Evolutionary conservation across 1,284 basidiomycete species (phyloP).

Genomic region (Schizophyllum amplum): DNA sequence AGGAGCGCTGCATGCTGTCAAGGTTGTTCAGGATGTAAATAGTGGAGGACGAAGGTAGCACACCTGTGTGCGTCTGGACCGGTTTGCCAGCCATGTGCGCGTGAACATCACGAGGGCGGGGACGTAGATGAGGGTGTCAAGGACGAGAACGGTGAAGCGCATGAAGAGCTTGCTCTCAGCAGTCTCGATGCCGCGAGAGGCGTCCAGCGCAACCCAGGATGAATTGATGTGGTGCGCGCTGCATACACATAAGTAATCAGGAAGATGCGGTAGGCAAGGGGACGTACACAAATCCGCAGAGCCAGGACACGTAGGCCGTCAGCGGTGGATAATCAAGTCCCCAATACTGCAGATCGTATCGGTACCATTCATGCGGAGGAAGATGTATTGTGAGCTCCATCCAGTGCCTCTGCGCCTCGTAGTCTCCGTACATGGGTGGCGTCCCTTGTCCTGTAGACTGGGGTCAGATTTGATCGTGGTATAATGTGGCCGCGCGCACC

Average conservation of each 20-base stretch:
- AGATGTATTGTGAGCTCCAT: slow-evolving; percentile 82
- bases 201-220: slow-evolving; percentile 66
- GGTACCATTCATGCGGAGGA: slow-evolving; percentile 75
- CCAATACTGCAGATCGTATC: slow-evolving; percentile 84
- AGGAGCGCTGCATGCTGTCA: slow-evolving; percentile 61
- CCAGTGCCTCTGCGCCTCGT: slow-evolving; percentile 93
- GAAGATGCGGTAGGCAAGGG: neutral
- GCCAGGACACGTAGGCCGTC: slow-evolving; percentile 81
- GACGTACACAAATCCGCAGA: slow-evolving; percentile 63
- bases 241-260: neutral
- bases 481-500: slow-evolving; percentile 38
- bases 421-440: slow-evolving; percentile 86
- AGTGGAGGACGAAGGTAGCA: slow-evolving; percentile 6
- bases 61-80: slow-evolving; percentile 70
- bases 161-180: slow-evolving; percentile 67
- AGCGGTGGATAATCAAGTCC: slow-evolving; percentile 89
- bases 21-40: slow-evolving; percentile 2
- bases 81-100: slow-evolving; percentile 50
- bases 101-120: slow-evolving; percentile 64
- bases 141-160: slow-evolving; percentile 66
- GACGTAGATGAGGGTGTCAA: slow-evolving; percentile 71
- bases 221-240: slow-evolving; percentile 67
- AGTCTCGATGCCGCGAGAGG: slow-evolving; percentile 74
- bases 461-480: slow-evolving; percentile 1
- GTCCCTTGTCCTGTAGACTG: slow-evolving; percentile 45